Evolutionary conservation across 2,329 filamentous ascomycete species (phyloP).

Genomic region (Nemania sp.): DNA sequence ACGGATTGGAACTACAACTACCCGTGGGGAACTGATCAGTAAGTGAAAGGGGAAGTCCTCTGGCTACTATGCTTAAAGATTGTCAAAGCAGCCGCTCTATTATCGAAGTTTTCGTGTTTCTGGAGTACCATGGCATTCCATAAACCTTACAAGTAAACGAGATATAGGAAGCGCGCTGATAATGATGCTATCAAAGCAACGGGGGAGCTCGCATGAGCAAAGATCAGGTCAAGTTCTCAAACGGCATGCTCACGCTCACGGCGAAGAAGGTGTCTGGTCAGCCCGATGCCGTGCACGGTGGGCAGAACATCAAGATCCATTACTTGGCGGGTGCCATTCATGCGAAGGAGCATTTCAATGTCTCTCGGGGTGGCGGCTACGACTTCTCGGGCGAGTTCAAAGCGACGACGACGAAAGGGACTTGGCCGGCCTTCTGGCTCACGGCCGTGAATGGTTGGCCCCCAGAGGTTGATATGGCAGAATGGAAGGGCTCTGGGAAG

Average conservation of each 20-base stretch:
- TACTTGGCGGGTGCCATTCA: slow-evolving; percentile 55
- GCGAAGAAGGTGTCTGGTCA: slow-evolving; percentile 51
- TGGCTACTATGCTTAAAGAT: too few relatives aligned
- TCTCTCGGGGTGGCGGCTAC: slow-evolving; percentile 45
- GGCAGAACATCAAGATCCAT: slow-evolving; percentile 50
- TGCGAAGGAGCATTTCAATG: slow-evolving; percentile 48
- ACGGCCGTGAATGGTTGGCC: slow-evolving; percentile 60
- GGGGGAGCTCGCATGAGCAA: slow-evolving; percentile 60
- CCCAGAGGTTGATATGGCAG: slow-evolving; percentile 63
- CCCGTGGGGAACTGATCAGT: slow-evolving; percentile 60
- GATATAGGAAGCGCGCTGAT: background rate
- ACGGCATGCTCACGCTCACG: slow-evolving; percentile 51
- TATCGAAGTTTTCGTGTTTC: too few relatives aligned
- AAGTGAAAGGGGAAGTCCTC: background rate
- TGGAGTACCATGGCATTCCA: too few relatives aligned
- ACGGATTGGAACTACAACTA: slow-evolving; percentile 57
- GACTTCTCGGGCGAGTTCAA: slow-evolving; percentile 49
- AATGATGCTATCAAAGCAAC: slow-evolving; percentile 41
- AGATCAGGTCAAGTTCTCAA: slow-evolving; percentile 48
- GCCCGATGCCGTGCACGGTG: slow-evolving; percentile 44
- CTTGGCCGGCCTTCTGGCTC: slow-evolving; percentile 65
- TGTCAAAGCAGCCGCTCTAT: too few relatives aligned
- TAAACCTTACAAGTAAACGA: background rate
- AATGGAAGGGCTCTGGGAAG: slow-evolving; percentile 64
- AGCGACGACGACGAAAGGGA: slow-evolving; percentile 48